A percentile compares a stretch with the other conserved stretches of the same genome.
Evolutionary conservation across 1,284 basidiomycete genomes (phyloP).

Genomic region (Heterobasidion irregulare): DNA sequence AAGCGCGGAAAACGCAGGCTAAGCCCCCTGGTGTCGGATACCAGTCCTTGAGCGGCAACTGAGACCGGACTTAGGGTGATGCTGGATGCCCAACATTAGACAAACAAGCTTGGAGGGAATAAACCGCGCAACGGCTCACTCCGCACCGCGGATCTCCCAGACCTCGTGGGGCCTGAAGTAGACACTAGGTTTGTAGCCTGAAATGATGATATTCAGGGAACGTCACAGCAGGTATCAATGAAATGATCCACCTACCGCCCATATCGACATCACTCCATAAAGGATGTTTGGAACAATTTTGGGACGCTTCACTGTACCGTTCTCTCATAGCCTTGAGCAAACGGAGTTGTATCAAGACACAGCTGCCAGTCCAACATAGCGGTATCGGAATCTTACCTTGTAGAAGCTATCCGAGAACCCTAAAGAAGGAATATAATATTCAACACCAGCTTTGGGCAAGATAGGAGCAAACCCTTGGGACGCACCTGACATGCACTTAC

Average conservation of each 20-base stretch:
- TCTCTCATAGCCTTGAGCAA: slow-evolving; percentile 40
- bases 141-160: slow-evolving; percentile 90
- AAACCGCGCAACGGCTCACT: slow-evolving; percentile 38
- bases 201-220: neutral
- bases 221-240: slow-evolving; percentile 3
- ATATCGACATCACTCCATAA: slow-evolving; percentile 58
- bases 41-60: slow-evolving; percentile 67
- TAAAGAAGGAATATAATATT: slow-evolving; percentile 13
- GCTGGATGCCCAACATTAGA: slow-evolving; percentile 27
- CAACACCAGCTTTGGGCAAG: neutral
- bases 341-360: neutral
- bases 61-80: slow-evolving; percentile 88
- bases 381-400: slow-evolving; percentile 35
- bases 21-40: slow-evolving; percentile 63
- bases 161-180: slow-evolving; percentile 85
- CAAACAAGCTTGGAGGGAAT: slow-evolving; percentile 4
- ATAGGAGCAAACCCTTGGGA: slow-evolving; percentile 8
- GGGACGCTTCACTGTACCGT: slow-evolving; percentile 57
- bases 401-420: slow-evolving; percentile 90
- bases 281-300: slow-evolving; percentile 53
- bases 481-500: slow-evolving; percentile 81
- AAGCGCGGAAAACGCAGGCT: slow-evolving; percentile 90
- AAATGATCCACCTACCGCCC: slow-evolving; percentile 40
- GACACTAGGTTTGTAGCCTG: slow-evolving; percentile 71
- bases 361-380: neutral